Base-by-base conservation (phyloP, 345 rosid species). In the Raphanus sativus region DNA sequence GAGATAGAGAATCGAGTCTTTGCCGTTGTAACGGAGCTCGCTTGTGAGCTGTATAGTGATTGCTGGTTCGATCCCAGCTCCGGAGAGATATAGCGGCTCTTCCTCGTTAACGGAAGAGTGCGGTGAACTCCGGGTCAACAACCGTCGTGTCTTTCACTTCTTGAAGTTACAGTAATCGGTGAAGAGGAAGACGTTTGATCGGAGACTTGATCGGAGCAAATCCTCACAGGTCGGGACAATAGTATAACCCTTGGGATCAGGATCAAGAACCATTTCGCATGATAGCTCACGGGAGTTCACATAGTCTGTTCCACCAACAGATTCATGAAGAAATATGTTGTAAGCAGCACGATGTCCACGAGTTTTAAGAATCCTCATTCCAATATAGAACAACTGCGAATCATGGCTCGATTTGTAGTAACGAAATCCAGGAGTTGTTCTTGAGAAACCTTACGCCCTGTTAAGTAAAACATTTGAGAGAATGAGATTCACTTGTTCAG, bases 231-330 rank as follows among this genome's bases (percentile, higher is more conserved):
- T 96, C 15, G 99, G 99, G 75, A 96, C 98, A 38, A 96, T 93
- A 21, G 99, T 96, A 88, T 96, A 96, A 78, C 99, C 99, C 84
- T 90, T 93, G 11, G 98, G 99, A 84, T 96, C 99, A 80, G 99
- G 97, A 76, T 96, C 99, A 82, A 93, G 82, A 84, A 96, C 98
- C 98, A 96, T 93, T 85, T 96, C 99, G 52, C 99, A 96, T 40
- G 99, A 96, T 76, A 96, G 90, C 86, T 96, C 99, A 73, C 99
- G 91, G 64, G 99, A 93, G 73, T 96, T 96, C 13, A 96, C 99
- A 71, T 96, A 96, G 84, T 96, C 99, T 52, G 99, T 93, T 77
- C 99, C 98, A n/a, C 99, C 99, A 42, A 96, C 98, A 58, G 99
- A 93, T 83, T 96, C 99, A 12, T 96, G 98, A 21, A 96, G 88